These are phyloP conservation scores for Vickermania ingenoplastis DNA, from an alignment of 208 protist species.

Conservation along the genomic window DNA sequence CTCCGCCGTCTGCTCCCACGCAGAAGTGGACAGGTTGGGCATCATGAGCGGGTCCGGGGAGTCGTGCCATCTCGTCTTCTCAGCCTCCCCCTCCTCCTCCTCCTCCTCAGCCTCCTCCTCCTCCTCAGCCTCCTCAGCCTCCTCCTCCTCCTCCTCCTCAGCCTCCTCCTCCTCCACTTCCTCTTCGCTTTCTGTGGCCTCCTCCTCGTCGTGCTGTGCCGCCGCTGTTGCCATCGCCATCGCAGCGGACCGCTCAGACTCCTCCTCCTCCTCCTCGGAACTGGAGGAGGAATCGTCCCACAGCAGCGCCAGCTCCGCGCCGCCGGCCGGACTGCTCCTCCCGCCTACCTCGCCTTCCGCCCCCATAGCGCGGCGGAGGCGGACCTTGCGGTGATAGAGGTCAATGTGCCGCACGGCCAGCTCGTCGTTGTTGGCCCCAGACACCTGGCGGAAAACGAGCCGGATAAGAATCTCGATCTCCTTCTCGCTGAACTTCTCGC, in stretches of 20 bases:
- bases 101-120: not conserved
- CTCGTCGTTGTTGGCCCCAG: constrained; percentile 47
- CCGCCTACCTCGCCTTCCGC: not conserved
- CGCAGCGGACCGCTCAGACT: not conserved
- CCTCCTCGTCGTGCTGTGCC: constrained; percentile 16
- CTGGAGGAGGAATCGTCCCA: not conserved
- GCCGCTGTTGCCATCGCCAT: constrained; percentile 9
- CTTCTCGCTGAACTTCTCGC: constrained; percentile 31
- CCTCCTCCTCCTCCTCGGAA: not conserved
- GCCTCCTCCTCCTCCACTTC: constrained; percentile 19
- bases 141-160: constrained; percentile 12
- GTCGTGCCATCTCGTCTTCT: not conserved
- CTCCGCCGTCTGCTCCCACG: not conserved
- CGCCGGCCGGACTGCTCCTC: not conserved
- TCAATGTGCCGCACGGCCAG: constrained; percentile 42
- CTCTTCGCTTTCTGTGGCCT: constrained; percentile 14
- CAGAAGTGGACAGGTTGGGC: not conserved
- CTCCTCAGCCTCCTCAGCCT: not conserved
- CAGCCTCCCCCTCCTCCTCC: not conserved
- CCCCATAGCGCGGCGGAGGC: not conserved
- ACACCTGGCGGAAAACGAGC: constrained; percentile 65
- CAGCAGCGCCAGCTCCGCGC: not conserved
- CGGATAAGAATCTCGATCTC: constrained; percentile 75
- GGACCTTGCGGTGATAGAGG: constrained; percentile 41
- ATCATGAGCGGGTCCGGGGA: not conserved